Evolutionary conservation across 352 stramenopile species (phyloP).

Genomic region (Phytophthora megakarya): DNA sequence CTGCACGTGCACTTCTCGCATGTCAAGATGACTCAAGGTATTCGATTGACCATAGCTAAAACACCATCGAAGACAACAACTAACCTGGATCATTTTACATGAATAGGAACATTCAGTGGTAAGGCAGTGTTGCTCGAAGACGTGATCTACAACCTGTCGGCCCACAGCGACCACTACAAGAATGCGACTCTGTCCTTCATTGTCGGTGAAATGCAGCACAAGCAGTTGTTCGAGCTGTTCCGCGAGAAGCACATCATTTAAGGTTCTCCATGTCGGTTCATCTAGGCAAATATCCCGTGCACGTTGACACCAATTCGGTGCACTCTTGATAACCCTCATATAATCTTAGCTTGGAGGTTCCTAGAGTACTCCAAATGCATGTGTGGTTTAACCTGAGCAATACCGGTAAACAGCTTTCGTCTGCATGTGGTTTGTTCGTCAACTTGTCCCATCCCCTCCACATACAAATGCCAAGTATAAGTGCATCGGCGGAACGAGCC

Average conservation of each 20-base stretch:
- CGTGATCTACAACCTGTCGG: constrained; percentile 81
- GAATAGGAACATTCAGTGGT: constrained; percentile 65
- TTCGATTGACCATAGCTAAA: background rate
- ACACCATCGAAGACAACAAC: background rate
- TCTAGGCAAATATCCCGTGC: background rate
- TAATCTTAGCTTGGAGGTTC: background rate
- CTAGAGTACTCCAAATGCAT: constrained; percentile 15
- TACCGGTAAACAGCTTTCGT: background rate
- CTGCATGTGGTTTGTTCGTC: background rate
- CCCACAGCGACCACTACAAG: constrained; percentile 69
- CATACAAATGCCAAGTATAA: constrained; percentile 28
- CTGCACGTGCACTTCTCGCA: constrained; percentile 89
- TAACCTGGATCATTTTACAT: constrained; percentile 4
- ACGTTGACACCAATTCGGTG: constrained; percentile 5
- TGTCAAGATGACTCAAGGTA: constrained; percentile 81
- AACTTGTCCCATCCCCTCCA: background rate
- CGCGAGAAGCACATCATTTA: constrained; percentile 57
- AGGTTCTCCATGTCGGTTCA: background rate
- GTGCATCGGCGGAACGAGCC: constrained; percentile 20
- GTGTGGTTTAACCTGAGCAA: no score
- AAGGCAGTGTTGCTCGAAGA: constrained; percentile 87
- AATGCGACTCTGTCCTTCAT: constrained; percentile 75
- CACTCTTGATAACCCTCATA: constrained; percentile 12
- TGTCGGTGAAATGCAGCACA: constrained; percentile 84
- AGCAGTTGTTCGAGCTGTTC: constrained; percentile 70